These are phyloP conservation scores for Misopates orontium DNA, from an alignment of 257 asterid species.

Conservation along the genomic window DNA sequence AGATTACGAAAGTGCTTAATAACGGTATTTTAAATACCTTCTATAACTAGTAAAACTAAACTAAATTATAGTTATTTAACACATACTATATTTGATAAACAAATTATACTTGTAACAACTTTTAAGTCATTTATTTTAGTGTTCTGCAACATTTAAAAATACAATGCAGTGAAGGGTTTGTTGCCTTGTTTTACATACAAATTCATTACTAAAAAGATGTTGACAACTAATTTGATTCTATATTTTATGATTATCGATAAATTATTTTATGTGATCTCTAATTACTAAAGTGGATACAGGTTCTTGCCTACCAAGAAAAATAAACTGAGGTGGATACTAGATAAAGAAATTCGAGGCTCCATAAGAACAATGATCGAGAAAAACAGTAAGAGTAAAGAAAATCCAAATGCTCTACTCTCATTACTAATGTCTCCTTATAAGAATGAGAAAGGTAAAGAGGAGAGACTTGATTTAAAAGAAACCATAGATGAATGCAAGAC, in stretches of 20 bases:
- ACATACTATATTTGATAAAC: no score
- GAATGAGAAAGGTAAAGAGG: slow-evolving; percentile 35
- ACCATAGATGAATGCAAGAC: slow-evolving; percentile 64
- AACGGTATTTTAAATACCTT: no score
- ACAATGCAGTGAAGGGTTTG: no score
- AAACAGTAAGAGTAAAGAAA: slow-evolving; percentile 31
- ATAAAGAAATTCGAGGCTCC: slow-evolving; percentile 51
- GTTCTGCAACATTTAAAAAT: no score
- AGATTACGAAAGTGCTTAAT: no score
- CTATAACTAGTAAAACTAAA: no score
- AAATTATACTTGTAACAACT: no score
- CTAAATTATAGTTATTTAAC: no score
- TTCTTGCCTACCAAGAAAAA: slow-evolving; percentile 64
- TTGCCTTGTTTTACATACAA: no score
- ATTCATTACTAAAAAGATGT: no score
- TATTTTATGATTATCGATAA: neutral
- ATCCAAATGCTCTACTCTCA: slow-evolving; percentile 31
- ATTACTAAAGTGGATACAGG: slow-evolving; percentile 28
- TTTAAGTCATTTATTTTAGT: no score
- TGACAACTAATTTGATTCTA: no score
- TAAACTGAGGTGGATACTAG: slow-evolving; percentile 55
- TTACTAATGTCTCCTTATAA: slow-evolving; percentile 32
- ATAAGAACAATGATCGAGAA: slow-evolving; percentile 39
- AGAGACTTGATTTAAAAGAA: slow-evolving; percentile 47
- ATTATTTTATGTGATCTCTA: neutral